Evolutionary conservation across 2,329 filamentous ascomycete species (phyloP), one percentile per base, ranked within the genome.

Genomic region (Dendrostoma leiphaemia): DNA sequence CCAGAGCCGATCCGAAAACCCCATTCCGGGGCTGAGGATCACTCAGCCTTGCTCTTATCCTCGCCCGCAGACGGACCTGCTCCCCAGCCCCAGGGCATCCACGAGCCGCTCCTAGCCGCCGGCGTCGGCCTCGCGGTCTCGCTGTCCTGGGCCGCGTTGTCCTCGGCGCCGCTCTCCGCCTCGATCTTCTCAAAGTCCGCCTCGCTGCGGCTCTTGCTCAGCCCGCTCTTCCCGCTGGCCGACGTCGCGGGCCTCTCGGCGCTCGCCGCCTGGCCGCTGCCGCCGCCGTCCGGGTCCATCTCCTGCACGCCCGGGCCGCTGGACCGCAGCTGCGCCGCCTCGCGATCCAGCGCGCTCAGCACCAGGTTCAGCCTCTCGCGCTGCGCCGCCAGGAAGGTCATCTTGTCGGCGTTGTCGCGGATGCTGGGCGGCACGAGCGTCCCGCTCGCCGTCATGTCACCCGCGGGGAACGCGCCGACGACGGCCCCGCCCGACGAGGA

Each of bases 111-210:
- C 19, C 45, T 58, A 59, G 54, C 48, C 68, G 69, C 58, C 65
- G 65, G 51, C 69, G 65, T 61, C 53, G 44, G 51, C 51, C 26
- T 49, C 51, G 41, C 53, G 45, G 54, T 64, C 47, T 57, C 60
- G 53, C 56, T 61, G 55, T 58, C 62, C 59, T 58, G 74, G 62
- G 54, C 66, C 57, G 46, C 62, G 59, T 74, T 76, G 43, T 82
- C 81, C 64, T 83, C 85, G 24, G 74, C 74, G 9, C 79, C 80
- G 64, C 85, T 87, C 65, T 92, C 88, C 31, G 86, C 84, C 59
- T 94, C 89, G 61, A 95, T 90, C 68, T 90, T 89, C 65, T 96
- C 91, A 65, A 97, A 97, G 63, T 96, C 93, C 19, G 82, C 83
- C 67, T 96, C 91, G 68, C 90, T 95, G 60, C 85, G 85, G 65